These are phyloP conservation scores for Seiridium unicorne DNA, from an alignment of 2,329 filamentous ascomycete genomes.

Conservation along the genomic window DNA sequence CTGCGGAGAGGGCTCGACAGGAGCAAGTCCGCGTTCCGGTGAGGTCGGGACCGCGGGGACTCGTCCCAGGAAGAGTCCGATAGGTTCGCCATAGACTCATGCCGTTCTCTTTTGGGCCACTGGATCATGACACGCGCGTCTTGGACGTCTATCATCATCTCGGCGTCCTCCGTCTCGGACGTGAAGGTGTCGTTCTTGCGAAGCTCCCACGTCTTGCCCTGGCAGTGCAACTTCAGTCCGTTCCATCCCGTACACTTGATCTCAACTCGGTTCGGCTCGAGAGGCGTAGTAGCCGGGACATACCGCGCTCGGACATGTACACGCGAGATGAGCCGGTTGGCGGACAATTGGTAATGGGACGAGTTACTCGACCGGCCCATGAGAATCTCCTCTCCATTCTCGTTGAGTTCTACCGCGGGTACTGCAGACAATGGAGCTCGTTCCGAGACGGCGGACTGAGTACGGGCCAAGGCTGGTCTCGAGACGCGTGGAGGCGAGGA, in stretches of 20 bases:
- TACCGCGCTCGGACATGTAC: constrained; percentile 90
- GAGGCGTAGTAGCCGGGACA: constrained; percentile 63
- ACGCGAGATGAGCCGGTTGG: constrained; percentile 89
- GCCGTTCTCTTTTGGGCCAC: constrained; percentile 69
- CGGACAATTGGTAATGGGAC: constrained; percentile 90
- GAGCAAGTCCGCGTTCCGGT: constrained; percentile 38
- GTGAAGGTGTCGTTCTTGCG: constrained; percentile 86
- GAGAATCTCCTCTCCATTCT: constrained; percentile 75
- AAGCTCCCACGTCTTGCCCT: constrained; percentile 82
- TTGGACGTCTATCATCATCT: constrained; percentile 95
- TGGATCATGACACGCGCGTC: constrained; percentile 85
- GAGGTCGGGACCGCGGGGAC: constrained; percentile 42
- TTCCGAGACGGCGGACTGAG: constrained; percentile 67
- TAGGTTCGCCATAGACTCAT: constrained; percentile 46
- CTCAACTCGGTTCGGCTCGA: constrained; percentile 77
- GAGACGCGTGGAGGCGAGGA: constrained; percentile 71
- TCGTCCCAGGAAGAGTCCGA: constrained; percentile 74
- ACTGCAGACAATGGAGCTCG: constrained; percentile 81
- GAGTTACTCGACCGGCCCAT: constrained; percentile 96
- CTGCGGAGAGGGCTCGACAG: constrained; percentile 61
- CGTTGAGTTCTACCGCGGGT: constrained; percentile 76
- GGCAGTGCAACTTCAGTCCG: constrained; percentile 87
- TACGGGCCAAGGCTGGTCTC: constrained; percentile 55
- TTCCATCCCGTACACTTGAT: constrained; percentile 96
- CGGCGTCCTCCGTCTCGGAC: constrained; percentile 81